Conservation (phyloP, 371 early-diverging fungal species). For the Mortierella sp. region DNA sequence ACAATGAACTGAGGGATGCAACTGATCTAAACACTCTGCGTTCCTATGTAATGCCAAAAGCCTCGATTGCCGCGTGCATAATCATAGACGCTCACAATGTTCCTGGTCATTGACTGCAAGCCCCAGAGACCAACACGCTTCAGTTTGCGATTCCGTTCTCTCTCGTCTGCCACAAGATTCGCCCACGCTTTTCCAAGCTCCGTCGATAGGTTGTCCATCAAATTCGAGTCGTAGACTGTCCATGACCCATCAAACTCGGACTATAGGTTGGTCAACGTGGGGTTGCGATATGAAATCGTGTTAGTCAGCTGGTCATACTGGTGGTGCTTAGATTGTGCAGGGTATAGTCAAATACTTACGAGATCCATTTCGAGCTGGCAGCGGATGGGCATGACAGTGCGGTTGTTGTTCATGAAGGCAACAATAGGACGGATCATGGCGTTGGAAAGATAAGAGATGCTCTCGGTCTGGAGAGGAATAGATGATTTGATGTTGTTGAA, state of each 20-base stretch:
- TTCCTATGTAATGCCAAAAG: conserved; percentile 78
- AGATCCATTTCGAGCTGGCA: conserved; percentile 81
- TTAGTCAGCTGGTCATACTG: not conserved
- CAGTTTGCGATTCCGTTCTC: conserved; percentile 82
- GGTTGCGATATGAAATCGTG: not conserved
- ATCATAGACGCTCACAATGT: conserved; percentile 77
- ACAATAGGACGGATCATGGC: conserved; percentile 94
- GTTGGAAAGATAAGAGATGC: conserved; percentile 80
- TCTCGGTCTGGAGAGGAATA: conserved; percentile 80
- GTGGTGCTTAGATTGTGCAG: conserved; percentile 6
- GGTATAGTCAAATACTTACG: conserved; percentile 52
- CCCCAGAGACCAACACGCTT: conserved; percentile 93
- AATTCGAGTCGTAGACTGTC: conserved; percentile 87
- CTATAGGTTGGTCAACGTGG: conserved; percentile 37
- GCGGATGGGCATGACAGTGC: conserved; percentile 84
- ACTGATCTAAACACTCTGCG: conserved; percentile 20
- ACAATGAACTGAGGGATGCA: too few relatives aligned
- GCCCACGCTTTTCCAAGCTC: conserved; percentile 88
- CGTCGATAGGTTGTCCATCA: conserved; percentile 81
- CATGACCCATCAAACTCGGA: conserved; percentile 93
- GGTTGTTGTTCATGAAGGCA: conserved; percentile 92
- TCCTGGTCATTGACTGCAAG: conserved; percentile 78
- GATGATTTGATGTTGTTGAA: conserved; percentile 92
- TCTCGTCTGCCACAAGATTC: conserved; percentile 80
- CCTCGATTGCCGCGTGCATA: conserved; percentile 85